Conservation (phyloP, 2,329 filamentous ascomycete genomes). For the Zarea fungicola region DNA sequence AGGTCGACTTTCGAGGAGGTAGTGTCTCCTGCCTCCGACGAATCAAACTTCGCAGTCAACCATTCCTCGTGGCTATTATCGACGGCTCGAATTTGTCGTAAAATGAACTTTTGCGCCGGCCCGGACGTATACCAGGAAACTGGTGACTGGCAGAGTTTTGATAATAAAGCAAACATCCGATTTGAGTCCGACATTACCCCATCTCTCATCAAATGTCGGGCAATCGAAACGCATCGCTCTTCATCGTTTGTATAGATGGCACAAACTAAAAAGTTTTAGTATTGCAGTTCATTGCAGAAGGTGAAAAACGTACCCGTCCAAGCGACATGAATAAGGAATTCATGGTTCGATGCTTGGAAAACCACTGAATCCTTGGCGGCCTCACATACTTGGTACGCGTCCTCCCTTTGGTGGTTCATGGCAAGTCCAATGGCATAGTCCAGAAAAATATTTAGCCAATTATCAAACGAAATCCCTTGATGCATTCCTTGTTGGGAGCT, state of each 20-base stretch:
- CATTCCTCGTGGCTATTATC: slow-evolving; percentile 49
- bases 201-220: slow-evolving; percentile 79
- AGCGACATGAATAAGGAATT: slow-evolving; percentile 69
- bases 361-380: slow-evolving; percentile 75
- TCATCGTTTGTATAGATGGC: slow-evolving; percentile 77
- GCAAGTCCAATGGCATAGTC: slow-evolving; percentile 79
- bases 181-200: slow-evolving; percentile 79
- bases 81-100: slow-evolving; percentile 86
- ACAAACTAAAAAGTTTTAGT: slow-evolving; percentile 53
- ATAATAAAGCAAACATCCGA: slow-evolving; percentile 75
- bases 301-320: slow-evolving; percentile 57
- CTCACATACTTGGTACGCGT: slow-evolving; percentile 76
- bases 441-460: slow-evolving; percentile 87
- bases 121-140: slow-evolving; percentile 73
- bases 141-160: slow-evolving; percentile 68
- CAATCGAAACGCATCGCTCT: slow-evolving; percentile 65
- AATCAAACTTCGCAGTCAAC: slow-evolving; percentile 22
- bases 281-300: neutral
- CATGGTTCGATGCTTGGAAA: slow-evolving; percentile 66
- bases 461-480: slow-evolving; percentile 72
- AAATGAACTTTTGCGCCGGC: slow-evolving; percentile 81
- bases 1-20: slow-evolving; percentile 35
- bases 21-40: neutral
- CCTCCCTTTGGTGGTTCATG: slow-evolving; percentile 57
- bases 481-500: slow-evolving; percentile 39